phyloP scores from a whole-genome alignment of 805 yeast genomes.

The Torulaspora quercuum region DNA sequence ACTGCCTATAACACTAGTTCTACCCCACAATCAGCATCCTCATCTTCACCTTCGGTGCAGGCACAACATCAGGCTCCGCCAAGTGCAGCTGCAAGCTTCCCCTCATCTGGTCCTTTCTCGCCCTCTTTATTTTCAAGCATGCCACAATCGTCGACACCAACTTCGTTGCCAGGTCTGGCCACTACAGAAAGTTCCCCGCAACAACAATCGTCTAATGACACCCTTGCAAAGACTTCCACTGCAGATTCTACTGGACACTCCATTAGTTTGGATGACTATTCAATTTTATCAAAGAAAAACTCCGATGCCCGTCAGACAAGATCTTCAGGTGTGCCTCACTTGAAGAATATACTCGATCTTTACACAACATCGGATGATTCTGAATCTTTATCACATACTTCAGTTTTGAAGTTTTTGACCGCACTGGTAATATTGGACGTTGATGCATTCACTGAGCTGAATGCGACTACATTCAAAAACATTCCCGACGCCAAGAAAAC shows the following conservation, averaged over 20 bases:
- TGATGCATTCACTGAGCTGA: conserved; percentile 27
- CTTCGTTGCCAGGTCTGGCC: conserved; percentile 5
- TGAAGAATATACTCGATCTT: conserved; percentile 26
- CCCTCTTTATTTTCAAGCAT: conserved; percentile 9
- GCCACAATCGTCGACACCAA: conserved; percentile 10
- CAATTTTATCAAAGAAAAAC: conserved; percentile 1
- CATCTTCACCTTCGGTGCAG: conserved; percentile 6
- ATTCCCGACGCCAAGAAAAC: conserved; percentile 20
- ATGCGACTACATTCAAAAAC: conserved; percentile 24
- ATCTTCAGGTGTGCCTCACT: conserved; percentile 12
- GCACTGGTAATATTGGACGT: conserved; percentile 29
- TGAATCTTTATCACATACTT: conserved; percentile 30
- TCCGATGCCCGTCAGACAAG: conserved; percentile 6
- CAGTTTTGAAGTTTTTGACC: conserved; percentile 28
- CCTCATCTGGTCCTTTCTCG: conserved; percentile 10
- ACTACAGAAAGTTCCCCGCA: conserved; percentile 6
- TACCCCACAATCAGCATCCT: conserved; percentile 17
- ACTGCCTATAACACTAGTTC: conserved; percentile 7
- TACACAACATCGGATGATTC: conserved; percentile 27
- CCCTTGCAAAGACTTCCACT: conserved; percentile 2
- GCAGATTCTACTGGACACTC: conserved; percentile 7
- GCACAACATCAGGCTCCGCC: conserved; percentile 5
- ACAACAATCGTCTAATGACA: conserved; percentile 4
- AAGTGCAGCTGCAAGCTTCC: conserved; percentile 6
- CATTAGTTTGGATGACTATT: conserved; percentile 5